Base-by-base conservation (phyloP, 768 basidiomycete species). In the Lactifluus piperatus region DNA sequence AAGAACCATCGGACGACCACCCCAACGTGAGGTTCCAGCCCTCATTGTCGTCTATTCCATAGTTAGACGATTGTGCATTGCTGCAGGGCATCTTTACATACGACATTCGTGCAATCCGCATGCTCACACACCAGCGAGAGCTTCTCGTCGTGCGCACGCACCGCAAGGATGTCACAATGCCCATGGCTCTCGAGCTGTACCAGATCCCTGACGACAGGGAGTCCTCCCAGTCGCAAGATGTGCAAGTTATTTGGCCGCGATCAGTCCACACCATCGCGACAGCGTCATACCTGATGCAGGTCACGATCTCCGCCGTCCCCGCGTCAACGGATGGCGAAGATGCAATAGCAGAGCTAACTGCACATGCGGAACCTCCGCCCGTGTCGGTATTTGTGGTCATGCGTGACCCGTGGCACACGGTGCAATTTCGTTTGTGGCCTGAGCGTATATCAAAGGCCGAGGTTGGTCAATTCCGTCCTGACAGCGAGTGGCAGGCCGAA, bases 61-160 rank as follows among this genome's bases (percentile, higher is more conserved):
- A 43, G 39, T 51, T 47, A 56, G 58, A 56, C 45, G 48, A 49
- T 29, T 53, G 60, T 62, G 39, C 30, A 34, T 46, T 51, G 46
- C 41, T 54, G 36, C 58, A 63, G 58, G 55, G 60, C 24, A 30
- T 52, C 20, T 61, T 61, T 24, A 46, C 54, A 20, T 63, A 63
- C 27, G 8, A 47, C 60, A 62, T 63, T n/a, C 60, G 62, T 24
- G 62, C 60, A 16, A 62, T 63, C 41, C 62, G 62, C 26, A 62
- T 63, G 11, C 36, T 63, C 29, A 30, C 62, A 18, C 32, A 3
- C n/a, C 62, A 63, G 45, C 43, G 62, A 27, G 62, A 63, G 27
- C 60, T 63, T 10, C 62, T 63, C 30, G 60, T 63, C 24, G 60
- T 63, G 39, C 60, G 62, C 37, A 51, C 59, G 24, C 36, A 61